Evolutionary conservation across 805 yeast species (phyloP).

Genomic region (Kodamaea fukazawae): DNA sequence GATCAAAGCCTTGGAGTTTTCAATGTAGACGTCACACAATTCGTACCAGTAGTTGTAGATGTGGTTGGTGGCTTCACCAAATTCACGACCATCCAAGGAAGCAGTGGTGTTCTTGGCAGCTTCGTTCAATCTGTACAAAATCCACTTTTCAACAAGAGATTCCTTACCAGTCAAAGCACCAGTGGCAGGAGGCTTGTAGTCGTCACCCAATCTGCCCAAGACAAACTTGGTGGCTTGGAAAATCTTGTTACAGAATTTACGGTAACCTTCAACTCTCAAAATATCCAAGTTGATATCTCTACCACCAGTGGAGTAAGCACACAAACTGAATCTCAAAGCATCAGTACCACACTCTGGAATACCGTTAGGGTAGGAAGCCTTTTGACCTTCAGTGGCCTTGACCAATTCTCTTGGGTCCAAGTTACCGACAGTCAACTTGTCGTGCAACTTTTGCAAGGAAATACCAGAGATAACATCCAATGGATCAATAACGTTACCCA

Average conservation of each 20-base stretch:
- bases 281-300: slow-evolving; percentile 96
- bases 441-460: slow-evolving; percentile 72
- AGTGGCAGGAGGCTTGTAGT: slow-evolving; percentile 74
- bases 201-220: slow-evolving; percentile 86
- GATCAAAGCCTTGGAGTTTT: slow-evolving; percentile 90
- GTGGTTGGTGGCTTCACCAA: slow-evolving; percentile 80
- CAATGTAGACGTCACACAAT: slow-evolving; percentile 96
- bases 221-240: slow-evolving; percentile 98
- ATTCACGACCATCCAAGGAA: slow-evolving; percentile 79
- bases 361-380: slow-evolving; percentile 88
- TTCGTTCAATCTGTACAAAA: slow-evolving; percentile 76
- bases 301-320: slow-evolving; percentile 98
- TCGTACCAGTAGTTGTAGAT: slow-evolving; percentile 95
- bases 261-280: slow-evolving; percentile 95
- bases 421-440: slow-evolving; percentile 75
- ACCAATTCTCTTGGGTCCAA: slow-evolving; percentile 84
- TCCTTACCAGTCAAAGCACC: slow-evolving; percentile 70
- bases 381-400: slow-evolving; percentile 86
- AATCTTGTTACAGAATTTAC: slow-evolving; percentile 99
- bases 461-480: slow-evolving; percentile 91
- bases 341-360: slow-evolving; percentile 99
- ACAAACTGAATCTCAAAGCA: slow-evolving; percentile 94
- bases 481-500: slow-evolving; percentile 97
- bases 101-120: slow-evolving; percentile 64
- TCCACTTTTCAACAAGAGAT: slow-evolving; percentile 95